Evolutionary conservation across 169 alveolate species (phyloP).

Genomic region (Hepatocystis sp.): DNA sequence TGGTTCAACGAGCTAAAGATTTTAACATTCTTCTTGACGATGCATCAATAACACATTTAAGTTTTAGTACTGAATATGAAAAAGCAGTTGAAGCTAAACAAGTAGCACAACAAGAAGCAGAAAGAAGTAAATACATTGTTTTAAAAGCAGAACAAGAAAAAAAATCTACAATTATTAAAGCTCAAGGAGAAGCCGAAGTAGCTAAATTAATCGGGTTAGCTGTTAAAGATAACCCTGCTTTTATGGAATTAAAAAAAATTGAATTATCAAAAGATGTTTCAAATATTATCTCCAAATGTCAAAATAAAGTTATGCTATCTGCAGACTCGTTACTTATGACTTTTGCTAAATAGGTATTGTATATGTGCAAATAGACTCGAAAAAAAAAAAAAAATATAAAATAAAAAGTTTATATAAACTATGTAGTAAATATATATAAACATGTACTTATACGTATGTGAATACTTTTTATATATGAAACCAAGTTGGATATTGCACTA

Average conservation of each 20-base stretch:
- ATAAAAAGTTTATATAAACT: no score
- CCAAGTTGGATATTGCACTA: no score
- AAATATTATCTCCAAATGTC: constrained; percentile 90
- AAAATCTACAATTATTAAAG: constrained; percentile 95
- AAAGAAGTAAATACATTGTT: constrained; percentile 96
- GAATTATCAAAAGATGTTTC: constrained; percentile 97
- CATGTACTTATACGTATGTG: no score
- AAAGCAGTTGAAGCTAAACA: constrained; percentile 98
- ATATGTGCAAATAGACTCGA: no score
- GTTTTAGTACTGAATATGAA: constrained; percentile 93
- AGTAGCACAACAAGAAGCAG: constrained; percentile 99
- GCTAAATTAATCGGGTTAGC: constrained; percentile 92
- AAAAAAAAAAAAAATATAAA: no score
- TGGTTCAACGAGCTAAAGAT: constrained; percentile 95
- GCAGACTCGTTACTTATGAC: constrained; percentile 78
- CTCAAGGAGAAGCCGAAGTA: constrained; percentile 98
- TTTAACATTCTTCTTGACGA: constrained; percentile 97
- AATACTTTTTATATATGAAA: no score
- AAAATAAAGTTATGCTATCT: constrained; percentile 87
- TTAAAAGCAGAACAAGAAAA: constrained; percentile 96
- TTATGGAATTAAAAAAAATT: constrained; percentile 94
- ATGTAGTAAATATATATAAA: no score
- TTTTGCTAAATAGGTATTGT: constrained; percentile 70
- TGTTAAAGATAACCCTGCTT: constrained; percentile 91
- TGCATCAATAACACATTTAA: constrained; percentile 95